Conservation (phyloP, 1,284 basidiomycete species). For the Vanrija sp. region DNA sequence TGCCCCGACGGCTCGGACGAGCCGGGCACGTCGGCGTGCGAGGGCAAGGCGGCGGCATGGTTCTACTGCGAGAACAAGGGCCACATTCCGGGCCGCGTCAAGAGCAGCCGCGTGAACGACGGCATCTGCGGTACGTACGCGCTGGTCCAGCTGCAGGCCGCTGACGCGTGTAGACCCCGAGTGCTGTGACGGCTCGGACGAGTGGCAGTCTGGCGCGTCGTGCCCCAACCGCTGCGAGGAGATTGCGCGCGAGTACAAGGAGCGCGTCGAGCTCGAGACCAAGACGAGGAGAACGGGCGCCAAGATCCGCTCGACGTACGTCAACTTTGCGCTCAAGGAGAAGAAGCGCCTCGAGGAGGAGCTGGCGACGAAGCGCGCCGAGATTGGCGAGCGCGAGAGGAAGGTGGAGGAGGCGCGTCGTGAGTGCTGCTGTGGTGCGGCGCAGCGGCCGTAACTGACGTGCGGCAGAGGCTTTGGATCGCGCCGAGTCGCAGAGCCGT, state of each 20-base stretch:
- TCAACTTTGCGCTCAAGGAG: constrained; percentile 80
- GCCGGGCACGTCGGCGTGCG: constrained; percentile 86
- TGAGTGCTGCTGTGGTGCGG: constrained; percentile 10
- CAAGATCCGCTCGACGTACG: constrained; percentile 85
- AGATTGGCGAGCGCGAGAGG: constrained; percentile 60
- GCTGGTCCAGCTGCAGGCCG: background rate
- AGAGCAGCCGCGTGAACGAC: constrained; percentile 83
- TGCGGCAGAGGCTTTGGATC: constrained; percentile 26
- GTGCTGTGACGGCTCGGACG: constrained; percentile 98
- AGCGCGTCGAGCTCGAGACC: constrained; percentile 62
- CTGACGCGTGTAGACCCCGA: constrained; percentile 62
- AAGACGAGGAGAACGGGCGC: constrained; percentile 81
- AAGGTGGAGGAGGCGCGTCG: constrained; percentile 44
- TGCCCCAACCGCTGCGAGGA: constrained; percentile 77
- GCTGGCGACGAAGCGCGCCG: constrained; percentile 58
- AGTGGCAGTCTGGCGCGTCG: constrained; percentile 64
- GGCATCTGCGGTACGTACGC: constrained; percentile 77
- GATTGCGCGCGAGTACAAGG: constrained; percentile 66
- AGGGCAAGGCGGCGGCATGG: constrained; percentile 52
- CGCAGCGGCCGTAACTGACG: background rate
- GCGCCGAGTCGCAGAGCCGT: constrained; percentile 32
- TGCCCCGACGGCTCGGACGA: constrained; percentile 91
- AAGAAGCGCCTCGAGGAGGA: constrained; percentile 68
- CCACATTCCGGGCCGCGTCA: constrained; percentile 75
- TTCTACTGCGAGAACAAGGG: constrained; percentile 90